Conservation (phyloP, 305 asterid species). For the Solanum hybrid region DNA sequence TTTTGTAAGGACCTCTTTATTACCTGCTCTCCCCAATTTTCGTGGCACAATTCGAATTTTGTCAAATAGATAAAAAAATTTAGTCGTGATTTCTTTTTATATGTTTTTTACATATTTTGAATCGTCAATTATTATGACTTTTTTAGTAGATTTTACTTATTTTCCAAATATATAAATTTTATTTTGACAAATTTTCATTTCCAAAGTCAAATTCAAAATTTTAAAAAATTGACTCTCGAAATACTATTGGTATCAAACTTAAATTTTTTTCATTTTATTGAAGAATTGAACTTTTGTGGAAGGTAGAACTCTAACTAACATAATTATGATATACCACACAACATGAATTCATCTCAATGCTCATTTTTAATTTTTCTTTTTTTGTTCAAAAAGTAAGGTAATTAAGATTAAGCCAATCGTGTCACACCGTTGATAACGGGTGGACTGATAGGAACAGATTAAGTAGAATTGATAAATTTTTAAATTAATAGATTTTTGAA, state of each 20-base stretch:
- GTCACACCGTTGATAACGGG: background rate
- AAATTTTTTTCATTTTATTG: background rate
- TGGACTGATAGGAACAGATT: background rate
- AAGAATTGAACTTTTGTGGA: background rate
- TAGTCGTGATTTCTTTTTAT: too few species aligned
- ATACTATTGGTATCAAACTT: too few species aligned
- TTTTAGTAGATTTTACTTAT: too few species aligned
- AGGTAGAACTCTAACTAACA: background rate
- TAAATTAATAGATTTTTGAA: accelerated
- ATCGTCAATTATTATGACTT: too few species aligned
- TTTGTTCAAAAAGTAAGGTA: background rate
- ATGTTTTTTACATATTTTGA: too few species aligned
- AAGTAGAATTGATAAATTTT: background rate
- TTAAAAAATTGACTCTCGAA: background rate
- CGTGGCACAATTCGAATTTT: accelerated
- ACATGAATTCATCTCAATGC: background rate
- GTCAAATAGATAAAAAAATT: background rate
- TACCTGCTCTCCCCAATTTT: background rate
- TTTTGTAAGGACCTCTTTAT: background rate
- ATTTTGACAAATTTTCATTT: background rate
- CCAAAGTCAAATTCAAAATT: too few species aligned
- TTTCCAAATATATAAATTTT: too few species aligned
- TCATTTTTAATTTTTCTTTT: background rate
- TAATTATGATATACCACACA: background rate
- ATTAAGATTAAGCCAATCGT: background rate